Conservation (phyloP, 441 rosid species). For the Theobroma grandiflorum region DNA sequence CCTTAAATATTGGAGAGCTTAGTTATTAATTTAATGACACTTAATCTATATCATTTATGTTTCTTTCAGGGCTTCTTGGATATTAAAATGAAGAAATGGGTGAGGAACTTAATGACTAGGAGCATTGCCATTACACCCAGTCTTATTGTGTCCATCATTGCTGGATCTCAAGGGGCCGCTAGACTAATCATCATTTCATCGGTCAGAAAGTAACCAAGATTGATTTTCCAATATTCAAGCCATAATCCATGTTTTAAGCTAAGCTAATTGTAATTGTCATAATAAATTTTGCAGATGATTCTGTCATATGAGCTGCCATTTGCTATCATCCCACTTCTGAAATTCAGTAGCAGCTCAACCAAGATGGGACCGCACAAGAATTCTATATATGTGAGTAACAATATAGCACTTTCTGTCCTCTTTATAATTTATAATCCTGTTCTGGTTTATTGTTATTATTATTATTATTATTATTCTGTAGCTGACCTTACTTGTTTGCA, state of each 20-base stretch:
- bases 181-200: constrained; percentile 68
- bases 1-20: background rate
- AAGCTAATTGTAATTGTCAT: background rate
- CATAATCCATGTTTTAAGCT: background rate
- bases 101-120: constrained; percentile 68
- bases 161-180: constrained; percentile 66
- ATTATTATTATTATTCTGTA: background rate
- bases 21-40: too few species aligned
- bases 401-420: background rate
- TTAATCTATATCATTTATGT: background rate
- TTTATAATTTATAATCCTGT: background rate
- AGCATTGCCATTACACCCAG: constrained; percentile 68
- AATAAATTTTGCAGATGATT: constrained; percentile 59
- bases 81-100: constrained; percentile 68
- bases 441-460: background rate
- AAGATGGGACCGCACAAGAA: constrained; percentile 87
- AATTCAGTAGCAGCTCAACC: constrained; percentile 70
- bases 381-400: constrained; percentile 52
- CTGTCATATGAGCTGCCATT: constrained; percentile 80
- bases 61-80: constrained; percentile 64
- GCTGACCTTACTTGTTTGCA: constrained; percentile 27
- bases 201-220: constrained; percentile 35
- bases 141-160: constrained; percentile 62
- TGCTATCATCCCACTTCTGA: constrained; percentile 77
- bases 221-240: background rate